Evolutionary conservation across 2,329 filamentous ascomycete genomes (phyloP).

Genomic region (Lachnellula arida): DNA sequence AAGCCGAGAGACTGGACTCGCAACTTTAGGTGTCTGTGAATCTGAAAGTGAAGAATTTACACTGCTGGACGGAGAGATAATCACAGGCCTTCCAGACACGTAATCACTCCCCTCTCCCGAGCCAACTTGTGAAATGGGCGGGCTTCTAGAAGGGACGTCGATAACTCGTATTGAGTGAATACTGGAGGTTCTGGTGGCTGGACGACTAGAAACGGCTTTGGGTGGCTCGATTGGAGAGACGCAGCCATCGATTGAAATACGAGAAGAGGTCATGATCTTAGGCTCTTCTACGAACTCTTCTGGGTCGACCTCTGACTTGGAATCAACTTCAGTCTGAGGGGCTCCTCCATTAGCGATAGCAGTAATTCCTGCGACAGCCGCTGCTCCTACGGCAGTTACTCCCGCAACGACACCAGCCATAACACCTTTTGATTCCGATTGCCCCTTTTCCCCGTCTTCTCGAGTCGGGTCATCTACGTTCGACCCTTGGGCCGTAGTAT

Average conservation of each 20-base stretch:
- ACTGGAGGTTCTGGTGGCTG: constrained; percentile 28
- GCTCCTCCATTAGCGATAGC: constrained; percentile 19
- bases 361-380: constrained; percentile 18
- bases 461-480: background rate
- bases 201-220: constrained; percentile 19
- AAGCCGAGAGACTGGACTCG: constrained; percentile 23
- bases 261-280: constrained; percentile 33
- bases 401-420: constrained; percentile 16
- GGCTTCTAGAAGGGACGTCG: constrained; percentile 28
- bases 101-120: constrained; percentile 21
- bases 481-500: background rate
- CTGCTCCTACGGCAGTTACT: constrained; percentile 16
- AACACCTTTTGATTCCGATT: constrained; percentile 2
- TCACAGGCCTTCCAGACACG: constrained; percentile 12
- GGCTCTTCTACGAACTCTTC: constrained; percentile 30
- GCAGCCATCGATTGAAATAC: constrained; percentile 29
- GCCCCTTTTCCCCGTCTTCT: background rate
- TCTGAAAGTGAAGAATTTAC: constrained; percentile 18
- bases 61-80: constrained; percentile 22
- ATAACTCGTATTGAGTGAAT: constrained; percentile 32
- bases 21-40: constrained; percentile 18
- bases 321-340: constrained; percentile 14
- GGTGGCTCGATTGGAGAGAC: constrained; percentile 22
- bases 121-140: constrained; percentile 18
- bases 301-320: constrained; percentile 19